Evolutionary conservation across 768 basidiomycete species (phyloP).

Genomic region (Tulasnella sp.): DNA sequence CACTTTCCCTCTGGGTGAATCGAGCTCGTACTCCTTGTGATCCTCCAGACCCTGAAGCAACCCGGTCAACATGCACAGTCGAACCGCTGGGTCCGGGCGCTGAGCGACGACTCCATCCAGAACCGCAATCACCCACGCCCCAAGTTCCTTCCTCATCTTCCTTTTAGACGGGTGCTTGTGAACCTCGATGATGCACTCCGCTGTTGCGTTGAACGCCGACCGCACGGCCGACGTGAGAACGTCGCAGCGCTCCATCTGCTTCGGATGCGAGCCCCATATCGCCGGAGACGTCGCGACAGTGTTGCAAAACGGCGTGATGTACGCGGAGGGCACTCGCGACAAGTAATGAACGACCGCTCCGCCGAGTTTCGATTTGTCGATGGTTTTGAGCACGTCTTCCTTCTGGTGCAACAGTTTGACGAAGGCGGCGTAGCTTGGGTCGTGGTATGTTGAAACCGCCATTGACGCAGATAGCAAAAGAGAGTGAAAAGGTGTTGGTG

Average conservation of each 20-base stretch:
- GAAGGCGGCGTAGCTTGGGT: slow-evolving; percentile 26
- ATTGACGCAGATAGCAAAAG: not conserved
- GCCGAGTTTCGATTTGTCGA: not conserved
- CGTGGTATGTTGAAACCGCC: not conserved
- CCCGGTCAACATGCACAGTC: slow-evolving; percentile 18
- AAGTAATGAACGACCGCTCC: slow-evolving; percentile 27
- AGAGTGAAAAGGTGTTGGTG: not conserved
- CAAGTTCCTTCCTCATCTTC: not conserved
- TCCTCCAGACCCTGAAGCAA: slow-evolving; percentile 25
- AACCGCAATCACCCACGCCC: slow-evolving; percentile 16
- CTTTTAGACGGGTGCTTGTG: not conserved
- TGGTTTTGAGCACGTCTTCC: slow-evolving; percentile 7
- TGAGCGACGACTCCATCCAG: not conserved
- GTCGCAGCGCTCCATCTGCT: not conserved
- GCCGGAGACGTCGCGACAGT: slow-evolving; percentile 20
- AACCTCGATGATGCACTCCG: not conserved
- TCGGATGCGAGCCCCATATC: slow-evolving; percentile 4
- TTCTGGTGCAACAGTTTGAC: slow-evolving; percentile 22
- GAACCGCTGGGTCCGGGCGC: not conserved
- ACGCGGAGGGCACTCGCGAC: slow-evolving; percentile 7
- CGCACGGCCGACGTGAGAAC: slow-evolving; percentile 17
- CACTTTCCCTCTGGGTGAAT: not conserved
- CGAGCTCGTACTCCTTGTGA: not conserved
- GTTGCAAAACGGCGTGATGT: slow-evolving; percentile 24
- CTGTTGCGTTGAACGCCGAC: slow-evolving; percentile 1